phyloP scores from a whole-genome alignment of 1,139 yeast genomes.

The Nakaseomyces delphensis region DNA sequence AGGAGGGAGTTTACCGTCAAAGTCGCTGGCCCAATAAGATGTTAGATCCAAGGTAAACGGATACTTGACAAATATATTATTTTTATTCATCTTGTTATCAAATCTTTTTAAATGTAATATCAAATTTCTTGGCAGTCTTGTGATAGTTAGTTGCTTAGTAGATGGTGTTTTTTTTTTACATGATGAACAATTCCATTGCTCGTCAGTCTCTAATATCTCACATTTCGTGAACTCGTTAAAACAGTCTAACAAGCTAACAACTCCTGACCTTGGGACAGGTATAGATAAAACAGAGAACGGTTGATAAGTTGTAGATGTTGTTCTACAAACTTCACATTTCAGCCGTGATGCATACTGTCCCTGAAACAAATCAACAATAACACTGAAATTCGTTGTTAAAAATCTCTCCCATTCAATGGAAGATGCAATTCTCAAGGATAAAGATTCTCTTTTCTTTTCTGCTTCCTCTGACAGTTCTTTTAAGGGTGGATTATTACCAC shows the following conservation, averaged over 20 bases:
- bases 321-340: constrained; percentile 61
- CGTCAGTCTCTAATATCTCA: constrained; percentile 67
- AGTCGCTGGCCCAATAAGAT: constrained; percentile 58
- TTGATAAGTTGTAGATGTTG: constrained; percentile 77
- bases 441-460: constrained; percentile 61
- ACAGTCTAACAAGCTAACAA: constrained; percentile 47
- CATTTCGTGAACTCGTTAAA: constrained; percentile 54
- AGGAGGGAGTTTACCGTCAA: constrained; percentile 30
- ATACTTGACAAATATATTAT: constrained; percentile 33
- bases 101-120: constrained; percentile 75
- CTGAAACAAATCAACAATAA: constrained; percentile 74
- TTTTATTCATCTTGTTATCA: constrained; percentile 33
- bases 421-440: constrained; percentile 75
- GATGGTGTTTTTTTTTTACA: constrained; percentile 63
- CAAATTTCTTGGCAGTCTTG: constrained; percentile 60
- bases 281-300: constrained; percentile 65
- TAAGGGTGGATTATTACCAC: constrained; percentile 42
- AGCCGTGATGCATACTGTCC: constrained; percentile 80
- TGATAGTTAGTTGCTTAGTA: constrained; percentile 54
- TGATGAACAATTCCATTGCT: constrained; percentile 79
- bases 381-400: constrained; percentile 68
- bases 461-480: constrained; percentile 60
- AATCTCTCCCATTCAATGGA: constrained; percentile 91
- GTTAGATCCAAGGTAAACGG: constrained; percentile 54
- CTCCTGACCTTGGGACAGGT: constrained; percentile 47